phyloP scores from a whole-genome alignment of 768 basidiomycete species.

The Mycena sanguinolenta region DNA sequence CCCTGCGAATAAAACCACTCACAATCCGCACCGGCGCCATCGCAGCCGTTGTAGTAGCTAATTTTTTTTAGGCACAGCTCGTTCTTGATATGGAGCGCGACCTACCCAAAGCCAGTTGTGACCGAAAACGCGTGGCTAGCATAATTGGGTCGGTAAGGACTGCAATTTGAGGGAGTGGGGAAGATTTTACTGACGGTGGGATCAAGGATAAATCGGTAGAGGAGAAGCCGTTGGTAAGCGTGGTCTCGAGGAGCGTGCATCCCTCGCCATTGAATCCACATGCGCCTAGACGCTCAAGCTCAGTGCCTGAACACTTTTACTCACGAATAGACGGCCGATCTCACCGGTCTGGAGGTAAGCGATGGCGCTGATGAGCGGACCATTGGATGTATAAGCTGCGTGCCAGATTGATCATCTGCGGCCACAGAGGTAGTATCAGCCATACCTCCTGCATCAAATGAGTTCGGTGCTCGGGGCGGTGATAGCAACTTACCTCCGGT shows the following conservation, averaged over 20 bases:
- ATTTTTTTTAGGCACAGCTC: not conserved
- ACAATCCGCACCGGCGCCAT: conserved; percentile 60
- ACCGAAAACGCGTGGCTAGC: conserved; percentile 54
- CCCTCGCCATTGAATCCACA: conserved; percentile 53
- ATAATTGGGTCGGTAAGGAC: not conserved
- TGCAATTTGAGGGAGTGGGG: not conserved
- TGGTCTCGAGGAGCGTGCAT: conserved; percentile 51
- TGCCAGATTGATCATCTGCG: not conserved
- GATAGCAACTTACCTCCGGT: not conserved
- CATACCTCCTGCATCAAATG: too few relatives aligned
- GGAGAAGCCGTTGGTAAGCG: conserved; percentile 48
- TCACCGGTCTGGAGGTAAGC: conserved; percentile 40
- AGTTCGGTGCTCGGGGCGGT: too few relatives aligned
- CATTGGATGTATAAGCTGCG: conserved; percentile 39
- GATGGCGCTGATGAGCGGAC: conserved; percentile 46
- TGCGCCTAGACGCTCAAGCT: conserved; percentile 26
- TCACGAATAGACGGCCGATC: not conserved
- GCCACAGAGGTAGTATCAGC: too few relatives aligned
- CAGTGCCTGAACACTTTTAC: not conserved
- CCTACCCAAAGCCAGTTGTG: conserved; percentile 54
- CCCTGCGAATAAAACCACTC: conserved; percentile 25
- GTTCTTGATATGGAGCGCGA: not conserved
- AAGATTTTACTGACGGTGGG: conserved; percentile 33
- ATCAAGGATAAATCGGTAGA: conserved; percentile 51
- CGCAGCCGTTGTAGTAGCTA: conserved; percentile 59